Conservation (phyloP, 169 alveolate species). For the Plasmodium cynomolgi region DNA sequence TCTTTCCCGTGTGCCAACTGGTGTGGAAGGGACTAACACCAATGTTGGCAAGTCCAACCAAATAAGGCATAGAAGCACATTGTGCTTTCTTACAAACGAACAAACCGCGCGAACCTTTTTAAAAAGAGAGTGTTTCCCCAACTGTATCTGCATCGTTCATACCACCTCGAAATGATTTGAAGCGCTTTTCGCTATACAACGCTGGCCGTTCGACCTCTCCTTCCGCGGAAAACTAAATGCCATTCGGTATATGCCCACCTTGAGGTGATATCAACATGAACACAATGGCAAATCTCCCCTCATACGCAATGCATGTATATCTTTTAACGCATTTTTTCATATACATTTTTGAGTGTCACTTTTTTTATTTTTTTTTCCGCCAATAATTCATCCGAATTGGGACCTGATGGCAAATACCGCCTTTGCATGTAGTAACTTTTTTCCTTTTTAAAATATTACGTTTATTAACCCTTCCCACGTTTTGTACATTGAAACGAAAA, state of each 20-base stretch:
- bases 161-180: background rate
- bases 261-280: background rate
- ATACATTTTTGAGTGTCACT: background rate
- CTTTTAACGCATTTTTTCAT: background rate
- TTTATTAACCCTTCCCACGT: background rate
- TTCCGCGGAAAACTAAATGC: background rate
- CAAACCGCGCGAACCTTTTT: background rate
- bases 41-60: background rate
- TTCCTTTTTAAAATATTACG: background rate
- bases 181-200: background rate
- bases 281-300: background rate
- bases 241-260: background rate
- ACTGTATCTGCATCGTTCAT: background rate
- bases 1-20: background rate
- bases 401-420: background rate
- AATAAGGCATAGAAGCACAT: background rate
- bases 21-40: background rate
- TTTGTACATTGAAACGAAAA: background rate
- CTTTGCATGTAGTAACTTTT: background rate
- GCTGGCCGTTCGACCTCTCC: background rate
- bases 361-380: slow-evolving; percentile 1
- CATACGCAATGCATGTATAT: background rate
- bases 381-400: background rate
- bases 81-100: background rate
- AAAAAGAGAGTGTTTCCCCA: background rate